phyloP scores from a whole-genome alignment of 2,329 filamentous ascomycete species.

The Ustilaginoidea virens region DNA sequence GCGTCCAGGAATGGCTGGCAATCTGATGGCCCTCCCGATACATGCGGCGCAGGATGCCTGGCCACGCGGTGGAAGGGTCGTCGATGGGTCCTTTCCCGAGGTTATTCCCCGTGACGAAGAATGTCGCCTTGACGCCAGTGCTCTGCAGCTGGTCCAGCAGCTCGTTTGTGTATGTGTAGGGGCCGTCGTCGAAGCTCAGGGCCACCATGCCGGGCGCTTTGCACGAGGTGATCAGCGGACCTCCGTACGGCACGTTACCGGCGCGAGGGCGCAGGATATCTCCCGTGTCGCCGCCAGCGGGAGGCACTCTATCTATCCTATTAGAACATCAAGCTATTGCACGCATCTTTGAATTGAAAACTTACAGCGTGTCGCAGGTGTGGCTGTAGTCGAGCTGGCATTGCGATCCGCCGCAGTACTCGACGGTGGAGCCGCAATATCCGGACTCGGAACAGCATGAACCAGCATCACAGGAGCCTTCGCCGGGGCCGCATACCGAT shows the following conservation, averaged over 20 bases:
- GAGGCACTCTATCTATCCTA: slow-evolving; percentile 12
- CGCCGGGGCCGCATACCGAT: slow-evolving; percentile 16
- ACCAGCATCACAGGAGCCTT: slow-evolving; percentile 18
- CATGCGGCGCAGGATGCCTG: slow-evolving; percentile 24
- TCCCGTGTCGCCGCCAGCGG: slow-evolving; percentile 16
- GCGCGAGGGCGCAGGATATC: slow-evolving; percentile 14
- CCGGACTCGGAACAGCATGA: slow-evolving; percentile 22
- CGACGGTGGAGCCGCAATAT: slow-evolving; percentile 19
- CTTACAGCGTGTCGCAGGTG: slow-evolving; percentile 26
- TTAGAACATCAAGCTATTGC: slow-evolving; percentile 2
- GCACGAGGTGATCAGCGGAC: slow-evolving; percentile 17
- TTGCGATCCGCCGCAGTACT: slow-evolving; percentile 20
- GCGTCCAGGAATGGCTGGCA: slow-evolving; percentile 31
- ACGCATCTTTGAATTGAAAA: slow-evolving; percentile 1
- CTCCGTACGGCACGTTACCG: slow-evolving; percentile 22
- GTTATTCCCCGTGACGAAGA: slow-evolving; percentile 28
- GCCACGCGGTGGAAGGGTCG: slow-evolving; percentile 16
- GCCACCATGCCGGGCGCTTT: slow-evolving; percentile 21
- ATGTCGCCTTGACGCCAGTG: slow-evolving; percentile 20
- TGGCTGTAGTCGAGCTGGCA: slow-evolving; percentile 25
- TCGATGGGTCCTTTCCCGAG: slow-evolving; percentile 26
- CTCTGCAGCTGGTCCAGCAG: slow-evolving; percentile 23
- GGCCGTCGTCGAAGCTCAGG: slow-evolving; percentile 32
- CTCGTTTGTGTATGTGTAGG: slow-evolving; percentile 23
- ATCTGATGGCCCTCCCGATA: slow-evolving; percentile 28